phyloP scores from a whole-genome alignment of 2,329 filamentous ascomycete genomes.

The Pseudogymnoascus sp. region DNA sequence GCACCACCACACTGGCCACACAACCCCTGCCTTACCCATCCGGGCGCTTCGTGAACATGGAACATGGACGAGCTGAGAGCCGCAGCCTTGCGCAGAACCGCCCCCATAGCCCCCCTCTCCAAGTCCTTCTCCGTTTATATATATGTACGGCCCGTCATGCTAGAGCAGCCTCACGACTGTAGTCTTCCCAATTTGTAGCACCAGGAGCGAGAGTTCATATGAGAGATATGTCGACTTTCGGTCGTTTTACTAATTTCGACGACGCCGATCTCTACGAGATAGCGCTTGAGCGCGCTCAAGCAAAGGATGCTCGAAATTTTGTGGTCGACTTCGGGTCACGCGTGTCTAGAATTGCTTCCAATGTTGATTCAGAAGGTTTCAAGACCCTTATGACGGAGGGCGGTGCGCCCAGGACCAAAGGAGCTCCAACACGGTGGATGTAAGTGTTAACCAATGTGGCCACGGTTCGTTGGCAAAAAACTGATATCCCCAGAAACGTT shows the following conservation, averaged over 20 bases:
- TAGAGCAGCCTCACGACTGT: not conserved
- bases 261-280: not conserved
- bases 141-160: not conserved
- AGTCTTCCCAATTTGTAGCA: not conserved
- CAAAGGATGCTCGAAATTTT: conserved; percentile 43
- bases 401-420: conserved; percentile 22
- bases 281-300: not conserved
- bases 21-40: conserved; percentile 2
- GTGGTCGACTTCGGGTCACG: conserved; percentile 55
- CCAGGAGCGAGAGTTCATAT: not conserved
- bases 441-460: conserved; percentile 29
- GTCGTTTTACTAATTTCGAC: not conserved
- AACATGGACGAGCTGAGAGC: not conserved
- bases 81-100: not conserved
- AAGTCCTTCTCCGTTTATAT: not conserved
- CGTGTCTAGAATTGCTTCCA: conserved; percentile 46
- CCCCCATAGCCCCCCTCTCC: not conserved
- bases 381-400: conserved; percentile 28
- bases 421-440: conserved; percentile 61
- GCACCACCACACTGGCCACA: not conserved
- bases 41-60: not conserved
- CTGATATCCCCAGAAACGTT: conserved; percentile 45
- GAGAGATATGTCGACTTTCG: not conserved
- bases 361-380: conserved; percentile 40
- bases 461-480: conserved; percentile 9